phyloP scores from a whole-genome alignment of 352 stramenopile species.

The Pythium dissotocum region DNA sequence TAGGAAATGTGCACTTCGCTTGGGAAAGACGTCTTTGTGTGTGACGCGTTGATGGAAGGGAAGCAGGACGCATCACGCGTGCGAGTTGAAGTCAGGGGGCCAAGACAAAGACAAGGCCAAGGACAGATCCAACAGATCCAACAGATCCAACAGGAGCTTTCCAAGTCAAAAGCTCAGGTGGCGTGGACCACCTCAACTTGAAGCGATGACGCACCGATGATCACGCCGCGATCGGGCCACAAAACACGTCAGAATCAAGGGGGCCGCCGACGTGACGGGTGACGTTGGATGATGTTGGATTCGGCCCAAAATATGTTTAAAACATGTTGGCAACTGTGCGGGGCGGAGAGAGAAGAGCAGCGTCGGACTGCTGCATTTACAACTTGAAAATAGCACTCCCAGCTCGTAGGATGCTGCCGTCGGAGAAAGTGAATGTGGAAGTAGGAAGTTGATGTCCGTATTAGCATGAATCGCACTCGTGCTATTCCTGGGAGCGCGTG shows the following conservation, averaged over 20 bases:
- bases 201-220: constrained; percentile 24
- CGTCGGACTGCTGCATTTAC: neutral
- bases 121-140: no score
- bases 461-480: neutral
- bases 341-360: neutral
- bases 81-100: neutral
- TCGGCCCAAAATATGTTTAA: constrained; percentile 12
- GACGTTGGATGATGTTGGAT: neutral
- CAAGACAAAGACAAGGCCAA: neutral
- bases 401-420: neutral
- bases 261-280: constrained; percentile 17
- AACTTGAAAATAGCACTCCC: neutral
- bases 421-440: neutral
- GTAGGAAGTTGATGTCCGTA: neutral
- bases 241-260: constrained; percentile 22
- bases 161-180: constrained; percentile 7
- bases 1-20: no score
- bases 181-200: constrained; percentile 30
- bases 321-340: neutral
- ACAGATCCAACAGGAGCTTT: neutral
- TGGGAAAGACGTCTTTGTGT: no score
- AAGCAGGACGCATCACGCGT: neutral
- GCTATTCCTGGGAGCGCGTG: neutral
- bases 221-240: neutral
- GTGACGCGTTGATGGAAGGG: neutral